Conservation (phyloP, 345 rosid species). For the Populus tremula region DNA sequence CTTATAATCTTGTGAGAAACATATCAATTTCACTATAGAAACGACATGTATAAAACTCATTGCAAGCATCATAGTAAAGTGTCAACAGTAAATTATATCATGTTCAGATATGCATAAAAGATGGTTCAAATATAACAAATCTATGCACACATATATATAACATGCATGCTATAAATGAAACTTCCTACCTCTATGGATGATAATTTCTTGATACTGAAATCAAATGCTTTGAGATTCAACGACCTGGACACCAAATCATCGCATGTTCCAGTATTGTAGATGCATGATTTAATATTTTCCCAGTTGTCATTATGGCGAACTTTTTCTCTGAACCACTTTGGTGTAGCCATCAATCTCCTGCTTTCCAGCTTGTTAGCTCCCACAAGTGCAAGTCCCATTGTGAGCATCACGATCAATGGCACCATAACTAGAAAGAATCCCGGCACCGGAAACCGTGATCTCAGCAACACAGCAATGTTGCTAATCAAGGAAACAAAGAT, state of each 20-base stretch:
- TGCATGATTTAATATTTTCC: slow-evolving; percentile 61
- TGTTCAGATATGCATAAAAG: too few relatives aligned
- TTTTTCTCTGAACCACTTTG: slow-evolving; percentile 52
- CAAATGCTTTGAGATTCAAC: slow-evolving; percentile 27
- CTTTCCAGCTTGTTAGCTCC: slow-evolving; percentile 55
- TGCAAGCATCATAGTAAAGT: too few relatives aligned
- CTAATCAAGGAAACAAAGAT: slow-evolving; percentile 48
- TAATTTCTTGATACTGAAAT: slow-evolving; percentile 38
- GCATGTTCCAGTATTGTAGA: slow-evolving; percentile 47
- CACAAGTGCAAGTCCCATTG: slow-evolving; percentile 54
- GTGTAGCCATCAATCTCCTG: slow-evolving; percentile 47
- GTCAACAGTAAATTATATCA: too few relatives aligned
- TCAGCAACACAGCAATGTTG: slow-evolving; percentile 38
- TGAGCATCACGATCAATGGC: slow-evolving; percentile 48
- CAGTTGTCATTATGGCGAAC: slow-evolving; percentile 42
- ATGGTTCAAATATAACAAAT: too few relatives aligned
- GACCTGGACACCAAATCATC: slow-evolving; percentile 37
- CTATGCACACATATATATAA: neutral
- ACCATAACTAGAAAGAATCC: slow-evolving; percentile 54
- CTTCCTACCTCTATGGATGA: slow-evolving; percentile 67
- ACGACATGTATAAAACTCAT: too few relatives aligned
- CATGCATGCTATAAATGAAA: neutral
- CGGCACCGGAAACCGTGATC: slow-evolving; percentile 43
- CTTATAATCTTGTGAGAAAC: too few relatives aligned
- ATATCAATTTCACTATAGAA: too few relatives aligned